Conservation (phyloP, 2,329 filamentous ascomycete species). For the Daldinia sp. region DNA sequence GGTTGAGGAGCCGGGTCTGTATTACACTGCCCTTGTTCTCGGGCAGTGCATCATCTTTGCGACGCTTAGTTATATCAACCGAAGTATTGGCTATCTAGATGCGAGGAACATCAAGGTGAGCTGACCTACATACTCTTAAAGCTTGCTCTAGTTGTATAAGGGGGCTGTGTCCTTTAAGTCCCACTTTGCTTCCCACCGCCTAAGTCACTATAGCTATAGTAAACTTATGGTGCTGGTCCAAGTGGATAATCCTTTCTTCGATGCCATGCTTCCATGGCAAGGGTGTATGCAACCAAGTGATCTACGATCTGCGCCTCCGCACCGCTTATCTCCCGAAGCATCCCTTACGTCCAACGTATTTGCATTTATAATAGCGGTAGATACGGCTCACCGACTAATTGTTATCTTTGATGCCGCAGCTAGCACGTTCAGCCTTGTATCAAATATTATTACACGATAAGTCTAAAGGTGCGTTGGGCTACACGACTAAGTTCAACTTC, state of each 20-base stretch:
- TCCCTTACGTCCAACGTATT: not conserved
- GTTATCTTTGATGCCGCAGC: conserved; percentile 33
- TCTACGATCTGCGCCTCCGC: conserved; percentile 19
- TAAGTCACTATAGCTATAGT: not conserved
- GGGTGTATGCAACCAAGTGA: conserved; percentile 3
- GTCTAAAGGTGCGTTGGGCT: conserved; percentile 65
- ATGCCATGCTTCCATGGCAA: conserved; percentile 1
- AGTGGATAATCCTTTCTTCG: not conserved
- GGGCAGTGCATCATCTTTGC: conserved; percentile 74
- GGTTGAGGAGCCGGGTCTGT: conserved; percentile 63
- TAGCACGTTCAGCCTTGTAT: conserved; percentile 65
- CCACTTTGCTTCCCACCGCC: not conserved
- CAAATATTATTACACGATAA: conserved; percentile 69
- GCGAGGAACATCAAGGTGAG: conserved; percentile 59
- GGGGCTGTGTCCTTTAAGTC: conserved; percentile 20
- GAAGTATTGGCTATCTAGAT: conserved; percentile 51
- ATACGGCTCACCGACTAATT: not conserved
- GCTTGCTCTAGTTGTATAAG: conserved; percentile 11
- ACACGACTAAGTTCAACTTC: conserved; percentile 72
- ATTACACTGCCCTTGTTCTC: conserved; percentile 67
- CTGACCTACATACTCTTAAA: not conserved
- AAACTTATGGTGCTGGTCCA: not conserved
- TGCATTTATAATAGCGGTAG: not conserved
- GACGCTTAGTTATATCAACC: conserved; percentile 57
- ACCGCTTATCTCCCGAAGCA: not conserved